Evolutionary conservation across 148 eudicot genomes (phyloP).

Genomic region (Silene conica): DNA sequence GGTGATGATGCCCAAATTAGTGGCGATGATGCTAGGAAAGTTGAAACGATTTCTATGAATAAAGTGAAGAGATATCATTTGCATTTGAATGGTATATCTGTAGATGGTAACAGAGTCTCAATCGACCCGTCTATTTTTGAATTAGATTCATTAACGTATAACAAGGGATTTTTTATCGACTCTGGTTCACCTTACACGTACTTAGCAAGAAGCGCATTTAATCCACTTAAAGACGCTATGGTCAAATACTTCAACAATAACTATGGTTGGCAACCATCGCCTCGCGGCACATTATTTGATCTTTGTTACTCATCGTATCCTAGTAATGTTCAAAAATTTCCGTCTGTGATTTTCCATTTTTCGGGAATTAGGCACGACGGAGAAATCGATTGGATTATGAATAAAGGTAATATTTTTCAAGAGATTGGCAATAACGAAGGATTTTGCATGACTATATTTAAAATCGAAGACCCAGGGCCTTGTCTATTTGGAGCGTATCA

Average conservation of each 20-base stretch:
- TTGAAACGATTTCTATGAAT: slow-evolving; percentile 1
- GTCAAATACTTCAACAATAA: not conserved
- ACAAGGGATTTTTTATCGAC: slow-evolving; percentile 15
- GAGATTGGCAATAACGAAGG: not conserved
- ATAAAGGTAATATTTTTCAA: slow-evolving; percentile 5
- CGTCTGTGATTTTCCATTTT: slow-evolving; percentile 13
- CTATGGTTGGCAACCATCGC: slow-evolving; percentile 4
- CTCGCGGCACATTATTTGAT: not conserved
- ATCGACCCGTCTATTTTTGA: slow-evolving; percentile 15
- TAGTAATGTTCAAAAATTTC: not conserved
- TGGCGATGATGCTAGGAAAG: no score
- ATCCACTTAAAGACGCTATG: not conserved
- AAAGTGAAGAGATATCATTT: slow-evolving; percentile 15
- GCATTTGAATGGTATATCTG: slow-evolving; percentile 7
- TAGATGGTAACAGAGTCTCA: not conserved
- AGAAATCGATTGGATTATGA: not conserved
- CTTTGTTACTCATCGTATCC: slow-evolving; percentile 14
- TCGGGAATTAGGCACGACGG: not conserved
- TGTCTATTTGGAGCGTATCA: slow-evolving; percentile 17
- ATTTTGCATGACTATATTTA: slow-evolving; percentile 12
- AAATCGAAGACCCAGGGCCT: slow-evolving; percentile 1
- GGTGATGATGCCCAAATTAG: no score
- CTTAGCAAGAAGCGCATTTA: slow-evolving; percentile 1
- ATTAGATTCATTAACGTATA: not conserved
- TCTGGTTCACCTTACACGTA: slow-evolving; percentile 20